Conservation (phyloP, 371 early-diverging fungal species). For the Globomyces sp. region DNA sequence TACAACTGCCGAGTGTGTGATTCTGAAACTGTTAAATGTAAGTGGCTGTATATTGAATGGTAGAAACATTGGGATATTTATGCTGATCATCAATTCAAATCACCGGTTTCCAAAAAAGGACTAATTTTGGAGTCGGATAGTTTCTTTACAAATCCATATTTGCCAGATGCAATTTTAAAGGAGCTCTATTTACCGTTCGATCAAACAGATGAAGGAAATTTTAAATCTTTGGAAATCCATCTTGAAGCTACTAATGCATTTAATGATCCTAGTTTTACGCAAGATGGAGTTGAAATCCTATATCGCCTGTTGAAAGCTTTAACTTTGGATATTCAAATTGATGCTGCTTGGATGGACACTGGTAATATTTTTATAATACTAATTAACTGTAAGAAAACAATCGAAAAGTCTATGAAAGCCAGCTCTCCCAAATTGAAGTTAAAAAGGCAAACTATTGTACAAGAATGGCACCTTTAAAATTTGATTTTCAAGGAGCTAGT, state of each 20-base stretch:
- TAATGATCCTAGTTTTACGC: constrained; percentile 40
- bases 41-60: not conserved
- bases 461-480: constrained; percentile 39
- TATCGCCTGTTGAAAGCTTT: constrained; percentile 32
- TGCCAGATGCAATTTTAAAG: constrained; percentile 44
- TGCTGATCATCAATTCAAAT: constrained; percentile 30
- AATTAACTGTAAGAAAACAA: constrained; percentile 27
- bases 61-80: constrained; percentile 20
- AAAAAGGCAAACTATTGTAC: constrained; percentile 34
- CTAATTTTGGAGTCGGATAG: constrained; percentile 39
- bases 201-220: constrained; percentile 25
- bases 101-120: constrained; percentile 30
- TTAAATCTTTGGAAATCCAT: constrained; percentile 27
- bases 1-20: not conserved
- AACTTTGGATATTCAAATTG: constrained; percentile 33
- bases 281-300: constrained; percentile 33
- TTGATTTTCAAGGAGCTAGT: constrained; percentile 43
- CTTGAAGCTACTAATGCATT: constrained; percentile 33
- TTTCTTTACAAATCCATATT: constrained; percentile 43
- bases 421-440: constrained; percentile 44
- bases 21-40: not conserved
- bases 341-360: constrained; percentile 44
- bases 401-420: constrained; percentile 41
- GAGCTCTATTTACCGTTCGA: constrained; percentile 43
- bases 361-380: constrained; percentile 5